Evolutionary conservation across 345 rosid species (phyloP), one percentile per base, ranked within the genome.

Genomic region (Corchorus olitorius): DNA sequence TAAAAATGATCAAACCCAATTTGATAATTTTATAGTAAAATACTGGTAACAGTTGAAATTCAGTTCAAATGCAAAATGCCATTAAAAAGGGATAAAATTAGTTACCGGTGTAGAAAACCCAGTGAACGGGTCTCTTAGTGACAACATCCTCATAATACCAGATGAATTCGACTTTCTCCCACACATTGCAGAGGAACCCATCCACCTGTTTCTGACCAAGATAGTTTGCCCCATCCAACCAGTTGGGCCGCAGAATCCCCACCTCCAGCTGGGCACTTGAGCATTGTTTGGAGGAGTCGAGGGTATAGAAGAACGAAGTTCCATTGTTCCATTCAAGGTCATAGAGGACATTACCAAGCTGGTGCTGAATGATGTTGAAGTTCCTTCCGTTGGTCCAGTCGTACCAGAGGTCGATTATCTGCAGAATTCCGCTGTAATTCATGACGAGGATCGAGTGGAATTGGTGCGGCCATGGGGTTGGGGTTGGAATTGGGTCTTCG

Each of bases 311-410:
- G 75, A 84, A 90, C 39, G 90, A 87, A 71, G 90, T 89, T 41
- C 89, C 88, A 35, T 87, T 91, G 80, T 91, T 81, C 91, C 91
- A 91, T 67, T 89, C 91, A 4, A 86, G 88, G 75, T 91, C 90
- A 76, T 91, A 83, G 70, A 74, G 35, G 56, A 85, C 75, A 48
- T 83, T 16, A 0, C 88, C 89, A 7, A 89, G 88, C 81, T 87
- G 92, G 75, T 82, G 78, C 33, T 84, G 89, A 37, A 84, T 69
- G 75, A 88, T 86, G 88, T 88, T 86, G 83, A 87, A 87, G 83
- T 88, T 90, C 27, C 92, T 77, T 6, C 92, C 88, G 46, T 87
- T 83, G 61, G 85, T 66, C 90, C 88, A 88, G 70, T 90, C 92
- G 82, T 88, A 90, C 91, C 94, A 90, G 27, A 88, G 90, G 70